These are phyloP conservation scores for Lentinus brumalis DNA, from an alignment of 768 basidiomycete species.

Conservation along the genomic window DNA sequence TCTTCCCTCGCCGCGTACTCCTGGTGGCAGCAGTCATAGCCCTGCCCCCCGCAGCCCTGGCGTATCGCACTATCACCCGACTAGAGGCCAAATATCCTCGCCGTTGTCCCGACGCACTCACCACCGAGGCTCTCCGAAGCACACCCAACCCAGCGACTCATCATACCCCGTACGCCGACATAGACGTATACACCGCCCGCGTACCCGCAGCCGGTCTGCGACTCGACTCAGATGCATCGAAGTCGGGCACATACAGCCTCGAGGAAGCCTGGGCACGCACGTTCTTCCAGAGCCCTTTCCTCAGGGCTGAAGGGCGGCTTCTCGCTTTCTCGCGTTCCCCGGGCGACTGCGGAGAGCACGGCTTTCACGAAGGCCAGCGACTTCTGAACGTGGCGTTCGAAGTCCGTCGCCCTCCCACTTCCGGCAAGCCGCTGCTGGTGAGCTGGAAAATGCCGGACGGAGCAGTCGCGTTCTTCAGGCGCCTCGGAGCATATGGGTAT, in stretches of 20 bases:
- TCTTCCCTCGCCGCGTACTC: too few species aligned
- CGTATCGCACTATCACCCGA: background rate
- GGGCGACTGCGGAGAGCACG: background rate
- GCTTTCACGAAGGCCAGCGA: background rate
- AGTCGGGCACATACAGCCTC: background rate
- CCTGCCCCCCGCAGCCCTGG: background rate
- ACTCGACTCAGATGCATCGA: background rate
- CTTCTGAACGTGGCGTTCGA: background rate
- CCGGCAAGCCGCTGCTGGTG: constrained; percentile 2
- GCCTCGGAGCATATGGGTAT: constrained; percentile 3
- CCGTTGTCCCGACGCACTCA: background rate
- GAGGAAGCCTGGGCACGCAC: constrained; percentile 6
- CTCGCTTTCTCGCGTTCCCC: background rate
- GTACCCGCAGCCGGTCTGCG: background rate
- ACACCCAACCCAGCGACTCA: background rate
- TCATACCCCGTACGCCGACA: background rate
- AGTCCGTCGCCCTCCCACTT: background rate
- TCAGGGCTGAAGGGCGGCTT: background rate
- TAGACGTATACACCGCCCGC: background rate
- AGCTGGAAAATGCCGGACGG: background rate
- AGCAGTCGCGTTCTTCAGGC: background rate
- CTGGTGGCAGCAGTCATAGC: background rate
- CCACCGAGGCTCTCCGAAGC: background rate
- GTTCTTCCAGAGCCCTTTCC: background rate
- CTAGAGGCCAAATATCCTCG: constrained; percentile 5